Evolutionary conservation across 2,329 filamentous ascomycete genomes (phyloP), one percentile per base, ranked within the genome.

Genomic region (Malbranchea zuffiana): DNA sequence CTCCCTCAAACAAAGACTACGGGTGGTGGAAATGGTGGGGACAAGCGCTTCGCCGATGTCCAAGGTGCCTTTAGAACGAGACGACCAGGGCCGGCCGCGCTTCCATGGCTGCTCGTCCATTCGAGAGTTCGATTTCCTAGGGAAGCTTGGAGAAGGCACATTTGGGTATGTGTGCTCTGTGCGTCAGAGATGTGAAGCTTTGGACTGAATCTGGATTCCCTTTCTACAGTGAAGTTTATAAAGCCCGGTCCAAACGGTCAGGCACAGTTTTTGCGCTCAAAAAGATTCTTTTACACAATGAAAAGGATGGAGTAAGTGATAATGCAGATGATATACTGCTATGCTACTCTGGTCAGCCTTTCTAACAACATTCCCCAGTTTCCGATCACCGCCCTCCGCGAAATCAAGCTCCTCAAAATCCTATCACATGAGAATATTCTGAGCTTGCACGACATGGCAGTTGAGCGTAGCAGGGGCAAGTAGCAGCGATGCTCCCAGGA

Each of bases 201-300:
- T n/a, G n/a, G 17, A 38, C 30, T 38, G 25, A 26, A 13, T 12
- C 3, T 26, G 16, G n/a, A 7, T 6, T n/a, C 4, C 21, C 13
- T 26, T 31, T 3, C 6, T 20, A 15, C 44, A 82, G 80, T 48
- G 86, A 96, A 65, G 90, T 96, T 25, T 85, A 94, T 60, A 90
- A 88, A 54, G 90, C 86, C 43, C 75, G 75, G 44, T 85, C 82
- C 18, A 79, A 75, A 51, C 81, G 73, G 52, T 82, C 77, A 1
- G 80, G 82, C 37, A 71, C 74, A 16, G 61, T 88, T 30, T 82
- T 94, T 43, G 90, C 90, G 3, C 62, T 98, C 53, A 98, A 98
- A 68, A 96, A 96, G 71, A 98, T 98, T 48, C 76, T 98, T 47
- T 95, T 96, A 83, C 90, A 96, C 59, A 93, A 96, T 59, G 90